phyloP scores from a whole-genome alignment of 441 rosid species.

The Omphalea diandra region DNA sequence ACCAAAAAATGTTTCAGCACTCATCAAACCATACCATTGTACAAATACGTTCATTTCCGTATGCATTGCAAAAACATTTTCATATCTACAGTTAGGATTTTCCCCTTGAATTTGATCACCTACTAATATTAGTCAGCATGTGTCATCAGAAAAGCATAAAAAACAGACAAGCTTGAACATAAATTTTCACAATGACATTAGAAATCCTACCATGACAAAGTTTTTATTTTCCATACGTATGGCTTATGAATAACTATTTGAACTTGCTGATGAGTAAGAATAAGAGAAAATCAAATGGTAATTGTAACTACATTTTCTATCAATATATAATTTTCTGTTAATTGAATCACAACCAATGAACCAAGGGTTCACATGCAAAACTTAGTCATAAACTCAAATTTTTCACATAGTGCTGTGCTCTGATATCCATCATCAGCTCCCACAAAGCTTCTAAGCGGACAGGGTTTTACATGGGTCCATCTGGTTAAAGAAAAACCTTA shows the following conservation, averaged over 20 bases:
- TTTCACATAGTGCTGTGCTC: neutral
- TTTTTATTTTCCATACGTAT: neutral
- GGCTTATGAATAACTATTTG: neutral
- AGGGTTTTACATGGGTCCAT: conserved; percentile 21
- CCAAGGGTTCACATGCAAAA: neutral
- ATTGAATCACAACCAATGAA: neutral
- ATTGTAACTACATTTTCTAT: neutral
- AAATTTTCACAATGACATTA: neutral
- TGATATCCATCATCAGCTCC: neutral
- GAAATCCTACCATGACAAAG: too few species aligned
- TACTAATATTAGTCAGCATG: neutral
- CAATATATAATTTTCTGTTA: neutral
- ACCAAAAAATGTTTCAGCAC: conserved; percentile 35
- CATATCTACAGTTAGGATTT: neutral
- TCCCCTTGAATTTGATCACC: neutral
- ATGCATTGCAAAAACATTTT: conserved; percentile 27
- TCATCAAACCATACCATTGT: conserved; percentile 22
- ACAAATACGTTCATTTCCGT: conserved; percentile 15
- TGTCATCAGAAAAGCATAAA: neutral
- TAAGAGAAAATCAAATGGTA: neutral
- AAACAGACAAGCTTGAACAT: conserved; percentile 7
- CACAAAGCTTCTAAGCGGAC: conserved; percentile 11
- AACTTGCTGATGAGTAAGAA: neutral
- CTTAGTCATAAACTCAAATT: neutral
- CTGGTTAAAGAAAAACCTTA: conserved; percentile 5